Conservation (phyloP, 352 stramenopile genomes). For the Globisporangium emineosum region DNA sequence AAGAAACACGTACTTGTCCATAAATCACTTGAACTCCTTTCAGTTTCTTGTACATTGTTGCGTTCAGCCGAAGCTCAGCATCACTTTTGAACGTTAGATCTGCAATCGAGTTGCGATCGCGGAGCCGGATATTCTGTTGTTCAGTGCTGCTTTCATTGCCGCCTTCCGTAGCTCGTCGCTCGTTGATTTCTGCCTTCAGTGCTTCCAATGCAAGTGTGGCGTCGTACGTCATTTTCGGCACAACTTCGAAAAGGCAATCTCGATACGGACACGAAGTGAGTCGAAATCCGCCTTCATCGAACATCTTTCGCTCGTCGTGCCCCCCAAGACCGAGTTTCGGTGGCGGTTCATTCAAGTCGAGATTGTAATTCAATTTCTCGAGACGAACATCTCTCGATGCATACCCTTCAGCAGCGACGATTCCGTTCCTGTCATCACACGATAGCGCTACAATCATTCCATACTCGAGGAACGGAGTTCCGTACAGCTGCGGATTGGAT, state of each 20-base stretch:
- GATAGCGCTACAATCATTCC: slow-evolving; percentile 65
- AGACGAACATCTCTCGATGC: slow-evolving; percentile 52
- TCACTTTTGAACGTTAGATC: slow-evolving; percentile 73
- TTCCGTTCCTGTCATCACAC: slow-evolving; percentile 50
- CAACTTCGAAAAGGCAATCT: slow-evolving; percentile 70
- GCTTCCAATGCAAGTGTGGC: slow-evolving; percentile 43
- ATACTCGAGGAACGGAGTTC: slow-evolving; percentile 62
- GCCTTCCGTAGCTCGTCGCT: background rate
- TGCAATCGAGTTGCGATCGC: slow-evolving; percentile 27
- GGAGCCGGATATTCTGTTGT: slow-evolving; percentile 11
- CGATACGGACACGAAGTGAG: slow-evolving; percentile 51
- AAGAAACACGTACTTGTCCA: slow-evolving; percentile 36
- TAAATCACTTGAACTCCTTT: slow-evolving; percentile 60
- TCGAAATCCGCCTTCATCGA: slow-evolving; percentile 32
- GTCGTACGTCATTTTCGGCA: slow-evolving; percentile 77
- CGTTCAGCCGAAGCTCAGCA: slow-evolving; percentile 60
- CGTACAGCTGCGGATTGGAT: slow-evolving; percentile 19
- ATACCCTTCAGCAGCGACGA: slow-evolving; percentile 59
- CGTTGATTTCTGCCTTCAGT: slow-evolving; percentile 12
- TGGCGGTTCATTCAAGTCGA: slow-evolving; percentile 15
- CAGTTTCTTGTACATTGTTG: slow-evolving; percentile 69
- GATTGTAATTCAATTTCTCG: slow-evolving; percentile 41
- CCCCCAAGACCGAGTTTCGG: slow-evolving; percentile 46
- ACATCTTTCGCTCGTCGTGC: slow-evolving; percentile 36
- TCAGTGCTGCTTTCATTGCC: background rate